phyloP scores from a whole-genome alignment of 768 basidiomycete genomes.

The Trametes maxima region DNA sequence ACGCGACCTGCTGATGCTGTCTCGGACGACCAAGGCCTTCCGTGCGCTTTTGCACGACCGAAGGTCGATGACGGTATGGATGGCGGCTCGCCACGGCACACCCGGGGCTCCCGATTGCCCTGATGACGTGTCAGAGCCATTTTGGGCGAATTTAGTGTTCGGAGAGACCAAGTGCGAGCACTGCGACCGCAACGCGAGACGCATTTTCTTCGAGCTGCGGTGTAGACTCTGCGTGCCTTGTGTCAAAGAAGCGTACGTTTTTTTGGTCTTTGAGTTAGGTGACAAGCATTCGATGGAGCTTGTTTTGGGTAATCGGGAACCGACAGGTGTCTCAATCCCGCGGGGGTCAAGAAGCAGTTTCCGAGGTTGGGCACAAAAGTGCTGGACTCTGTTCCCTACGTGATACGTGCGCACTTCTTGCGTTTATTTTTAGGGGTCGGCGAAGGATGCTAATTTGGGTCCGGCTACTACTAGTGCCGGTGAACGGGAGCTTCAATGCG shows the following conservation, averaged over 20 bases:
- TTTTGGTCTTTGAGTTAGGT: background rate
- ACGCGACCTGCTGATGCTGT: slow-evolving; percentile 14
- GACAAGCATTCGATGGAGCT: no score
- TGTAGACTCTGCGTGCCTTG: background rate
- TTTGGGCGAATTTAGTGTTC: slow-evolving; percentile 20
- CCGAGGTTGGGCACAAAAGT: no score
- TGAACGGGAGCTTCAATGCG: background rate
- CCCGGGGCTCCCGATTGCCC: slow-evolving; percentile 13
- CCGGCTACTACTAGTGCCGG: no score
- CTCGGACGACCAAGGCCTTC: slow-evolving; percentile 18
- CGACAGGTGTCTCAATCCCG: no score
- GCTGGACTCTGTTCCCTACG: no score
- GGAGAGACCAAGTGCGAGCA: background rate
- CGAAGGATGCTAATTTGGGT: no score
- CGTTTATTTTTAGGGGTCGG: no score
- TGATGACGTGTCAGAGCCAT: slow-evolving; percentile 9
- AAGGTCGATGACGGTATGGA: slow-evolving; percentile 14
- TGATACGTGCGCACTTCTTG: no score
- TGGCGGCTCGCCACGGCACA: slow-evolving; percentile 1
- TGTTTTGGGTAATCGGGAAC: no score
- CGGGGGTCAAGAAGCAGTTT: no score
- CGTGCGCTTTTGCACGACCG: slow-evolving; percentile 14
- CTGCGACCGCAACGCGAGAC: background rate
- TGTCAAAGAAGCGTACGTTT: background rate
- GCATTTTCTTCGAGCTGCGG: background rate